A percentile compares a stretch with the other conserved stretches of the same genome.
phyloP scores from a whole-genome alignment of 2,329 filamentous ascomycete genomes.

The Colletotrichum sojae region DNA sequence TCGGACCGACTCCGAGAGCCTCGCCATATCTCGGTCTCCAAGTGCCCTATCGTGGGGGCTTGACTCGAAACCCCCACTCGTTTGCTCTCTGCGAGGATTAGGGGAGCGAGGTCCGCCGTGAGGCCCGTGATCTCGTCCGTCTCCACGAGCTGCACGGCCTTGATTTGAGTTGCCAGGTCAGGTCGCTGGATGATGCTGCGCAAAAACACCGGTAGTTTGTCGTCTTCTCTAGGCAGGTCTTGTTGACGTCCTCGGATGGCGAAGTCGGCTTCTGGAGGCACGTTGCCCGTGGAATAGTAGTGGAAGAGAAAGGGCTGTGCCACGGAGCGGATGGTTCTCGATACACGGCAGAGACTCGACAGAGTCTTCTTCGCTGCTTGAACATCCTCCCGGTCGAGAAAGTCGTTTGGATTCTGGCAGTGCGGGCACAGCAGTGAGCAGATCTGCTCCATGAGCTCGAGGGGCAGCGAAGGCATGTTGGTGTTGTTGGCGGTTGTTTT shows the following conservation, averaged over 20 bases:
- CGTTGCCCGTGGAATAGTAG: conserved; percentile 10
- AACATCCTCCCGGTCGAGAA: background rate
- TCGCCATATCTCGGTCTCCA: conserved; percentile 7
- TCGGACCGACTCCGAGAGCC: background rate
- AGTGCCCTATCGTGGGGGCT: conserved; percentile 3
- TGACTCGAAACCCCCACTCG: background rate
- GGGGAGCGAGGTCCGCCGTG: conserved; percentile 2
- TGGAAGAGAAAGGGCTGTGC: conserved; percentile 36
- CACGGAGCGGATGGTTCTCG: conserved; percentile 20
- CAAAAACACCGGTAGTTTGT: conserved; percentile 18
- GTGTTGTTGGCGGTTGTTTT: background rate
- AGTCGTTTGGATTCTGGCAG: background rate
- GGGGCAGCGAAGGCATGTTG: conserved; percentile 25
- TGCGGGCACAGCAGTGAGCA: conserved; percentile 25
- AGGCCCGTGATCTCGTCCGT: conserved; percentile 21
- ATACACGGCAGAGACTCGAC: conserved; percentile 21
- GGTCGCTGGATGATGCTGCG: conserved; percentile 22
- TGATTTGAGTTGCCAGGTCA: conserved; percentile 13
- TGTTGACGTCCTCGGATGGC: background rate
- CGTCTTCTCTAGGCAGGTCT: background rate
- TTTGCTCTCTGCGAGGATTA: conserved; percentile 12
- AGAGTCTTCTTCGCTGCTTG: conserved; percentile 2
- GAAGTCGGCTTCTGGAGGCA: conserved; percentile 5
- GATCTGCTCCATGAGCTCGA: conserved; percentile 31
- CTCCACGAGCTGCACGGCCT: conserved; percentile 19